Evolutionary conservation across 352 stramenopile genomes (phyloP).

Genomic region (Globisporangium radiosum): DNA sequence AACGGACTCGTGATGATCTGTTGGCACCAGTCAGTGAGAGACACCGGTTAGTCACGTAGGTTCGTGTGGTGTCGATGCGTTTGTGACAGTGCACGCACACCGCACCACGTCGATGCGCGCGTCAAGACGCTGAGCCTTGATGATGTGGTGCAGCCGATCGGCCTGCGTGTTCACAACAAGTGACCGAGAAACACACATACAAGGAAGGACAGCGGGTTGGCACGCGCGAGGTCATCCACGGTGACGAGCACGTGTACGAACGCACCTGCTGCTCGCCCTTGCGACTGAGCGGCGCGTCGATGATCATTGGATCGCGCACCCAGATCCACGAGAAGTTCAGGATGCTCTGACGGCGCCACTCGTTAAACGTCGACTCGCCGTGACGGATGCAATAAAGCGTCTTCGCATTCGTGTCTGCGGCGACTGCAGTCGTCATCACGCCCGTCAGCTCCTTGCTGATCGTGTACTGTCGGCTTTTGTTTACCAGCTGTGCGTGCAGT

Average conservation of each 20-base stretch:
- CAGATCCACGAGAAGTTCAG: conserved; percentile 83
- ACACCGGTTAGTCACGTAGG: background rate
- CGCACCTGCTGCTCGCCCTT: conserved; percentile 67
- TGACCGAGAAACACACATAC: too few relatives aligned
- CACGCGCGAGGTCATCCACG: too few relatives aligned
- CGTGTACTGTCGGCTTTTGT: too few relatives aligned
- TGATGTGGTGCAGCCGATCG: conserved; percentile 31
- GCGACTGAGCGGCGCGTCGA: conserved; percentile 66
- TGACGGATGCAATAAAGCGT: conserved; percentile 85
- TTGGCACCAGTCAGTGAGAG: background rate
- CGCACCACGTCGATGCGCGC: conserved; percentile 65
- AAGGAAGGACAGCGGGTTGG: background rate
- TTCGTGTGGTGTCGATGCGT: too few relatives aligned
- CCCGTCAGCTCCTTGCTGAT: background rate
- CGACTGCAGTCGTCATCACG: background rate
- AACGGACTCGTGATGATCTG: conserved; percentile 82
- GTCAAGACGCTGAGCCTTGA: conserved; percentile 34
- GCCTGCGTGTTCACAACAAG: conserved; percentile 16
- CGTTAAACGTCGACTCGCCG: conserved; percentile 84
- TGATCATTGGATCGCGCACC: conserved; percentile 80
- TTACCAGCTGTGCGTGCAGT: too few relatives aligned
- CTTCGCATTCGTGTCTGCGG: conserved; percentile 20
- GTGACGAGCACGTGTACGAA: too few relatives aligned
- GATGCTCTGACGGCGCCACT: conserved; percentile 75
- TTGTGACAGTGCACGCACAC: background rate